Evolutionary conservation across 768 basidiomycete genomes (phyloP).

Genomic region (Pleurotus tuoliensis): DNA sequence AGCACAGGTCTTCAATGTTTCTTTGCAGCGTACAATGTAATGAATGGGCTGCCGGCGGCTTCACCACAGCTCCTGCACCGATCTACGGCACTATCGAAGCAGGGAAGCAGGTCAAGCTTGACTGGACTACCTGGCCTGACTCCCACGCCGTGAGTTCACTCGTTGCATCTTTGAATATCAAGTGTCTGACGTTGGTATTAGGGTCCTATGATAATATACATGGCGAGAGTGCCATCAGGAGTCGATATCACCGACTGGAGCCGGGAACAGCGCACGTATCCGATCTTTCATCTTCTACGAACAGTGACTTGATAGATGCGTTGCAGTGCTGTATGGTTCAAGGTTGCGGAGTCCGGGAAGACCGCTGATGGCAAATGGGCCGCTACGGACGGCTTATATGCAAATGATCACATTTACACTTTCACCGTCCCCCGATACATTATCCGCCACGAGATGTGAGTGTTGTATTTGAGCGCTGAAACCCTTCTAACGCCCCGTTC

Average conservation of each 20-base stretch:
- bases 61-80: slow-evolving; percentile 31
- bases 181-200: slow-evolving; percentile 4
- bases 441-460: slow-evolving; percentile 43
- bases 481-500: not conserved
- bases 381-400: slow-evolving; percentile 33
- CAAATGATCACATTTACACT: slow-evolving; percentile 35
- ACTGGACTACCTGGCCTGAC: slow-evolving; percentile 38
- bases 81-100: slow-evolving; percentile 37
- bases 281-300: too few relatives aligned
- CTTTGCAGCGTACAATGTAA: slow-evolving; percentile 28
- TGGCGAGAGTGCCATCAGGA: slow-evolving; percentile 36
- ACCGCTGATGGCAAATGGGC: slow-evolving; percentile 41
- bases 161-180: not conserved
- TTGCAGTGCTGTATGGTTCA: slow-evolving; percentile 46
- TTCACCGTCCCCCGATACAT: slow-evolving; percentile 50
- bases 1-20: not conserved
- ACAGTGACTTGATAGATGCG: not conserved
- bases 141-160: slow-evolving; percentile 22
- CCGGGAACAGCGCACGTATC: slow-evolving; percentile 32
- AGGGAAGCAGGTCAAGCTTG: slow-evolving; percentile 32
- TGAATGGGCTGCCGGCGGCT: slow-evolving; percentile 22
- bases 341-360: slow-evolving; percentile 41
- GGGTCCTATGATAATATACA: slow-evolving; percentile 44
- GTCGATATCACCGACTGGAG: slow-evolving; percentile 37
- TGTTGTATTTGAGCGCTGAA: not conserved